phyloP scores from a whole-genome alignment of 257 asterid species.

The Solanum paucissectum region DNA sequence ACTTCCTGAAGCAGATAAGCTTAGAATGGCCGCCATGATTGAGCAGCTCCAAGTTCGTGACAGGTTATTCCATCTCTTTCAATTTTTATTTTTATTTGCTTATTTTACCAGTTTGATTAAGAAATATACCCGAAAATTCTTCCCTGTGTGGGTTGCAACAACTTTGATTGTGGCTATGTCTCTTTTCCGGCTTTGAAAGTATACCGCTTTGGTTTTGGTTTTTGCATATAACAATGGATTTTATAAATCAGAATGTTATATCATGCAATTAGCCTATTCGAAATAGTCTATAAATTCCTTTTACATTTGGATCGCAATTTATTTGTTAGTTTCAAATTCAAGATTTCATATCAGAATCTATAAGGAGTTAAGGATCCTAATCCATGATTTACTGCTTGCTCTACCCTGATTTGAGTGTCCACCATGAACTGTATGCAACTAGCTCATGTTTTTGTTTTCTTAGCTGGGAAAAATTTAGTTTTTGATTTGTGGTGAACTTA shows the following conservation, averaged over 20 bases:
- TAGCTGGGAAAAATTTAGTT: not conserved
- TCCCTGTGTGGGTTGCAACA: not conserved
- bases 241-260: not conserved
- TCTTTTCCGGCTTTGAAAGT: not conserved
- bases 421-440: not conserved
- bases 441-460: not conserved
- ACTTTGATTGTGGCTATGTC: not conserved
- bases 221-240: not conserved
- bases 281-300: not conserved
- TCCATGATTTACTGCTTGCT: not conserved
- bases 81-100: not conserved
- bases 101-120: not conserved
- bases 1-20: conserved; percentile 25
- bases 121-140: not conserved
- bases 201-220: not conserved
- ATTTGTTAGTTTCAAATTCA: not conserved
- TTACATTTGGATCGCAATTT: not conserved
- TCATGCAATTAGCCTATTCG: not conserved
- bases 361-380: not conserved
- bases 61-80: conserved; percentile 5
- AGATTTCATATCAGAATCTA: not conserved
- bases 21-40: conserved; percentile 19
- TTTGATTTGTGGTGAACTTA: not conserved
- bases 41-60: conserved; percentile 36
- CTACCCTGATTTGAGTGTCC: not conserved